Evolutionary conservation across 2,329 filamentous ascomycete genomes (phyloP).

Genomic region (Aspergillus niger): DNA sequence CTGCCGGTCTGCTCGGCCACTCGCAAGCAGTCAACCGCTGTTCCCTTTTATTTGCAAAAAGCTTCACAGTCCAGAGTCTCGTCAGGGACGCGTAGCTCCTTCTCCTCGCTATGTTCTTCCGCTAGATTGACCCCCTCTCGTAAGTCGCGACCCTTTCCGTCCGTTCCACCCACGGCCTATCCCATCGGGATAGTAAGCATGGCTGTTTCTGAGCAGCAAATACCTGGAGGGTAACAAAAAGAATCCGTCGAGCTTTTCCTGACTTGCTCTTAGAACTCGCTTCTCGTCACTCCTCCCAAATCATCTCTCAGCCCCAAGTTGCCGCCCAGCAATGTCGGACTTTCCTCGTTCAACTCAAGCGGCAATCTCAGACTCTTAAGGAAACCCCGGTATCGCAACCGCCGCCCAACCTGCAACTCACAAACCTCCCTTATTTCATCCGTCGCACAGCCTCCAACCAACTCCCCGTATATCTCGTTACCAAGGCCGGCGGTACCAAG

Average conservation of each 20-base stretch:
- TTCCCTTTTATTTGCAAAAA: conserved; percentile 31
- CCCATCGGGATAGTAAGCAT: conserved; percentile 3
- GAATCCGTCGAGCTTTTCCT: conserved; percentile 11
- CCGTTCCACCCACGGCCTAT: conserved; percentile 9
- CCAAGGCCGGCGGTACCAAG: conserved; percentile 74
- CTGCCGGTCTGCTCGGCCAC: conserved; percentile 35
- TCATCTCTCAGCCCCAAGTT: conserved; percentile 19
- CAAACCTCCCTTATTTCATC: conserved; percentile 67
- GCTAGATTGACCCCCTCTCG: conserved; percentile 30
- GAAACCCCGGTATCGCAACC: conserved; percentile 32
- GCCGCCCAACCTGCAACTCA: conserved; percentile 35
- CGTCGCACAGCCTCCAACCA: conserved; percentile 69
- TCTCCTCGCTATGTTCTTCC: conserved; percentile 32
- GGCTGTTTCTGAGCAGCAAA: background rate
- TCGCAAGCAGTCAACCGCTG: conserved; percentile 37
- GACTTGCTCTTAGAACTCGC: conserved; percentile 23
- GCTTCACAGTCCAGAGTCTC: conserved; percentile 31
- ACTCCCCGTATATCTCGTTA: conserved; percentile 74
- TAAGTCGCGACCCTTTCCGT: conserved; percentile 29
- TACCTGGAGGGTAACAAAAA: background rate
- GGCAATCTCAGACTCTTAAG: conserved; percentile 39
- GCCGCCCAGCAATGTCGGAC: conserved; percentile 36
- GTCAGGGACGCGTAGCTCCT: conserved; percentile 32
- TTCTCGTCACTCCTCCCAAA: conserved; percentile 25
- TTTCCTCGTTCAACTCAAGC: conserved; percentile 41